Base-by-base conservation (phyloP, 2,329 filamentous ascomycete genomes). In the Fusarium verrucosum region DNA sequence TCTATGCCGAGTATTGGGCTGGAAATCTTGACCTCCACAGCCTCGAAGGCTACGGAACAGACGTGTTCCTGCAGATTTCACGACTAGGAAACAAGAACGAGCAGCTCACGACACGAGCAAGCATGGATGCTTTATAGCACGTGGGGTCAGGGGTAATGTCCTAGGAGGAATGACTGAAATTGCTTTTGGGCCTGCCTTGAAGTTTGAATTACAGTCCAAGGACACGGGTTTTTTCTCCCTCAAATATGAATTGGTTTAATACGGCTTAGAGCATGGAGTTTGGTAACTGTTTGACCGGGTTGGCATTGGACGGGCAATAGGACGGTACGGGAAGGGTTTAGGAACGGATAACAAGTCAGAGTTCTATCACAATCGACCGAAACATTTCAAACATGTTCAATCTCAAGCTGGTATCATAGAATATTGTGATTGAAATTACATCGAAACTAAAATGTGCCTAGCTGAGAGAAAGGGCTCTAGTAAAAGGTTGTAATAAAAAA, bases 1-100 rank as follows among this genome's bases (percentile, higher is more conserved):
- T 98, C 4, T 99, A 98, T 77, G 93, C 94, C 25, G 94, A 98
- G 77, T 98, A 98, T 77, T 99, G 95, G 95, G 95, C 95, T 4
- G 95, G 95, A 22, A 95, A 87, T 70, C 80, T 99, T 10, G 91
- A 97, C 72, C 78, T 98, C 57, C 94, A 98, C 75, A 97, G 91
- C 72, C 80, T 99, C 9, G 94, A 97, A 74, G 96, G 95, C 1
- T 98, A 97, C 75, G 95, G 95, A 14, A 92, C 96, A 8, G 95
- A 99, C 79, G 94, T 92, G 0, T 99, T 99, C 73, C 79, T 99
- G 64, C 94, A 98, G 75, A 97, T 99, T 59, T 96, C 92, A 7
- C 96, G 96, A 76, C 82, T 99, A 55, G 95, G 95, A 19, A 99
- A 99, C 76, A 97, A 97, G 83, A 97, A 98, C 73, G 95, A 99